Conservation (phyloP, 352 stramenopile genomes). For the Lagenidium sp. region DNA sequence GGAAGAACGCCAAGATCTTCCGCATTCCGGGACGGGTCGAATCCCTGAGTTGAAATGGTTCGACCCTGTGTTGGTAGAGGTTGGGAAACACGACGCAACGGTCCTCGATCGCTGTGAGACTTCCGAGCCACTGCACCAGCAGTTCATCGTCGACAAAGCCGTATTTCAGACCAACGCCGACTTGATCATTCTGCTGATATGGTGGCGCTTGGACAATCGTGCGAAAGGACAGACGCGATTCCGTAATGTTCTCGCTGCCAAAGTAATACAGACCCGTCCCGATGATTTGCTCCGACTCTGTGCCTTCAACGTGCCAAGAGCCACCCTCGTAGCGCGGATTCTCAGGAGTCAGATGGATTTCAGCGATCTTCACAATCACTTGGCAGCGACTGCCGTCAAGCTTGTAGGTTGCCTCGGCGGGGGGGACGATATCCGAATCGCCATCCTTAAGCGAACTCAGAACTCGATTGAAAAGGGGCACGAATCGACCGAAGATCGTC, state of each 20-base stretch:
- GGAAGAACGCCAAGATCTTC: conserved; percentile 42
- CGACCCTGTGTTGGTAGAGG: conserved; percentile 28
- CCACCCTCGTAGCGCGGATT: conserved; percentile 27
- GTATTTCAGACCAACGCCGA: conserved; percentile 19
- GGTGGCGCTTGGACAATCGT: conserved; percentile 15
- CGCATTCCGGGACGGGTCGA: conserved; percentile 17
- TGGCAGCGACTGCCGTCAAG: conserved; percentile 19
- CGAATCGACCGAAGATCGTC: conserved; percentile 20
- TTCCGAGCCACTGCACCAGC: conserved; percentile 18
- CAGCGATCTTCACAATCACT: conserved; percentile 40
- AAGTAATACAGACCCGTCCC: conserved; percentile 45
- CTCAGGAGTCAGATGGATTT: conserved; percentile 33
- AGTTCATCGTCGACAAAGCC: conserved; percentile 12
- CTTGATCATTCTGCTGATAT: conserved; percentile 23
- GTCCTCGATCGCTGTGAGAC: conserved; percentile 11
- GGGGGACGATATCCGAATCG: not conserved
- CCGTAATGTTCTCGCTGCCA: conserved; percentile 30
- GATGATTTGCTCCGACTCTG: conserved; percentile 26
- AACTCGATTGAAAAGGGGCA: conserved; percentile 27
- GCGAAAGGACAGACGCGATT: conserved; percentile 28
- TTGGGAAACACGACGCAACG: conserved; percentile 35
- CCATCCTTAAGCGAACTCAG: conserved; percentile 1
- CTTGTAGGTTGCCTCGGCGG: not conserved
- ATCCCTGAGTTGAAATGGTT: conserved; percentile 32
- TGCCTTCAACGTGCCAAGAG: conserved; percentile 45